phyloP scores from a whole-genome alignment of 2,329 filamentous ascomycete genomes.

The Xylaria sp. region DNA sequence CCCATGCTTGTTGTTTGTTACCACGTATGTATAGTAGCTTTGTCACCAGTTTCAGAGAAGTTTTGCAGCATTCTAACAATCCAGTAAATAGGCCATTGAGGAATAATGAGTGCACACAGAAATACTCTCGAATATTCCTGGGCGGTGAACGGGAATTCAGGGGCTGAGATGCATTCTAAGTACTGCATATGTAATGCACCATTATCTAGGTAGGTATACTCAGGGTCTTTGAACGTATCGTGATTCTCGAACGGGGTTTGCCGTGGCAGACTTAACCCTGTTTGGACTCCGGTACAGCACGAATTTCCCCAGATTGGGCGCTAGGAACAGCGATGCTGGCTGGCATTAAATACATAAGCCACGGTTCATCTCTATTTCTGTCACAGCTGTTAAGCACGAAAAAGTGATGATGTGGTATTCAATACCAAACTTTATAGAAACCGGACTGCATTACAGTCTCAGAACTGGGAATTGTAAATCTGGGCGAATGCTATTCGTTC shows the following conservation, averaged over 20 bases:
- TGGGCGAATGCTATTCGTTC: not conserved
- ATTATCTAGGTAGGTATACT: not conserved
- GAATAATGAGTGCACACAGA: not conserved
- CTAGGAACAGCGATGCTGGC: not conserved
- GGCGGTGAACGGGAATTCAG: not conserved
- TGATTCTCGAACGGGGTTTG: conserved; percentile 21
- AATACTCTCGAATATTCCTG: not conserved
- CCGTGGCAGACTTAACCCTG: conserved; percentile 26
- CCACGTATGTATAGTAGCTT: not conserved
- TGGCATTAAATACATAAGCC: conserved; percentile 7
- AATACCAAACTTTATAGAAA: not conserved
- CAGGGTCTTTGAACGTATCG: not conserved
- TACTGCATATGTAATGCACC: not conserved
- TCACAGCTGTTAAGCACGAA: conserved; percentile 7
- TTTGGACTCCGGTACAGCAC: conserved; percentile 34
- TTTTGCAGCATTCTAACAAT: not conserved
- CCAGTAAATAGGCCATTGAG: not conserved
- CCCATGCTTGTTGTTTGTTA: not conserved
- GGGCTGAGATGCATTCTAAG: not conserved
- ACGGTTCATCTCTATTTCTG: conserved; percentile 2
- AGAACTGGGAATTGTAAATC: not conserved
- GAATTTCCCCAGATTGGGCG: conserved; percentile 25
- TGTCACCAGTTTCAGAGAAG: not conserved
- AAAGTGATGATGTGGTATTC: not conserved
- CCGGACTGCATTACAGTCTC: not conserved